Conservation (phyloP, 2,329 filamentous ascomycete species). For the Alternaria arbusti region DNA sequence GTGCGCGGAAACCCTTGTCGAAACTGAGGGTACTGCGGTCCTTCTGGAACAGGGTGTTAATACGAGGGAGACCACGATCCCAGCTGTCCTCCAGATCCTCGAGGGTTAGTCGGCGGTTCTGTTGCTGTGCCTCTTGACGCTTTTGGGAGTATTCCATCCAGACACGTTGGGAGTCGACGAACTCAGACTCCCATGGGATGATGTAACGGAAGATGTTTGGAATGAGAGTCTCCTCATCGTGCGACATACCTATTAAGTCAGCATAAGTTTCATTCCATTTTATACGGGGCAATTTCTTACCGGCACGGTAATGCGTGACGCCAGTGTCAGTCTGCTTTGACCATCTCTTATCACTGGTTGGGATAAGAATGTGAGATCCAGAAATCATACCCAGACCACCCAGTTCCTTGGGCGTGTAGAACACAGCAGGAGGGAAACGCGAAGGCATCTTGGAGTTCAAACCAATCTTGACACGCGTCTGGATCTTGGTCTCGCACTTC, state of each 20-base stretch:
- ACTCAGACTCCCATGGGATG: slow-evolving; percentile 98
- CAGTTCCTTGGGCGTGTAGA: slow-evolving; percentile 97
- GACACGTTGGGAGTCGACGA: slow-evolving; percentile 97
- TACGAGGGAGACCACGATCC: slow-evolving; percentile 95
- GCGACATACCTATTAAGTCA: slow-evolving; percentile 70
- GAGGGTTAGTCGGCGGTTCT: slow-evolving; percentile 90
- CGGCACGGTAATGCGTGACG: slow-evolving; percentile 93
- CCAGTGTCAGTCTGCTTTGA: slow-evolving; percentile 97
- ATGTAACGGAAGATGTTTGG: slow-evolving; percentile 99
- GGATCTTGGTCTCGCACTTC: slow-evolving; percentile 99
- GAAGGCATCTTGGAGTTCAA: slow-evolving; percentile 99
- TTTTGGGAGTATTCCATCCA: slow-evolving; percentile 99
- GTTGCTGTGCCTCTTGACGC: slow-evolving; percentile 93
- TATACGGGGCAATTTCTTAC: slow-evolving; percentile 42
- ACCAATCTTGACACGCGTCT: slow-evolving; percentile 98
- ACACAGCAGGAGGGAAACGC: slow-evolving; percentile 96
- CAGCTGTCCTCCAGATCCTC: slow-evolving; percentile 98
- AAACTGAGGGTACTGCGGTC: slow-evolving; percentile 96
- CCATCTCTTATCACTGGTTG: slow-evolving; percentile 97
- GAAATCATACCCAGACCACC: slow-evolving; percentile 99
- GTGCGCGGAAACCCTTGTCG: slow-evolving; percentile 95
- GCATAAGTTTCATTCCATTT: neutral
- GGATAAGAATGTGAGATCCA: slow-evolving; percentile 95
- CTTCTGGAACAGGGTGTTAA: slow-evolving; percentile 99
- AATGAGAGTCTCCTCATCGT: slow-evolving; percentile 96